These are phyloP conservation scores for Cutaneotrichosporon sp. DNA, from an alignment of 1,284 basidiomycete species.

Conservation along the genomic window DNA sequence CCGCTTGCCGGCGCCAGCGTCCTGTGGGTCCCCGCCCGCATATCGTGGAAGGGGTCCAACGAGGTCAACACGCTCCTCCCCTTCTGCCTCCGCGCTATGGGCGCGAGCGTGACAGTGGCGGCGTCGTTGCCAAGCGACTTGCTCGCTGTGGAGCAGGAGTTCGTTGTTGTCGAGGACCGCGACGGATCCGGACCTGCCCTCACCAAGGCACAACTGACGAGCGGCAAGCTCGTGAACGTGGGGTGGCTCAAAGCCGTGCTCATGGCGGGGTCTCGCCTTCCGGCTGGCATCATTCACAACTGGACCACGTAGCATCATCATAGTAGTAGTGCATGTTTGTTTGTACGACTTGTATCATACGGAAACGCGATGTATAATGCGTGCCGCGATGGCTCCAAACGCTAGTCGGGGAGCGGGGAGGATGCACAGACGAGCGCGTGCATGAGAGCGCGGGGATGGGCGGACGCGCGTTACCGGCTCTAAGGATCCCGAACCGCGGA, in stretches of 20 bases:
- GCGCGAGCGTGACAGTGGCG: constrained; percentile 62
- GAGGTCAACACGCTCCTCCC: constrained; percentile 60
- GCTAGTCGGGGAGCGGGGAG: no score
- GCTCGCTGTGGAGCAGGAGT: constrained; percentile 58
- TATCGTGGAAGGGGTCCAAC: constrained; percentile 13
- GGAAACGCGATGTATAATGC: background rate
- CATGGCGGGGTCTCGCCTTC: constrained; percentile 8
- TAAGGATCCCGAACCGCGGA: no score
- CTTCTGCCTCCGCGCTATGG: constrained; percentile 69
- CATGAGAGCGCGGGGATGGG: no score
- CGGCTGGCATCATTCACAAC: background rate
- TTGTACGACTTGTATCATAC: background rate
- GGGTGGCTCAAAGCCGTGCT: constrained; percentile 82
- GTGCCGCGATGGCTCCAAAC: background rate
- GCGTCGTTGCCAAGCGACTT: constrained; percentile 46
- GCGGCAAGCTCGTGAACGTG: constrained; percentile 37
- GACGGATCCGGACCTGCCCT: constrained; percentile 38
- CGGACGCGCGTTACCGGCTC: no score
- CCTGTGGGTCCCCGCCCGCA: constrained; percentile 34
- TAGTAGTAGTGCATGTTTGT: background rate
- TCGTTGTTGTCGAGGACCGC: constrained; percentile 65
- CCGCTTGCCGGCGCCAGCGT: constrained; percentile 35
- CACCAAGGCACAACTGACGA: constrained; percentile 48
- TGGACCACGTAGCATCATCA: background rate
- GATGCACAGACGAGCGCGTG: no score